These are phyloP conservation scores for Xylariaceae sp. DNA, from an alignment of 2,329 filamentous ascomycete species.

Conservation along the genomic window DNA sequence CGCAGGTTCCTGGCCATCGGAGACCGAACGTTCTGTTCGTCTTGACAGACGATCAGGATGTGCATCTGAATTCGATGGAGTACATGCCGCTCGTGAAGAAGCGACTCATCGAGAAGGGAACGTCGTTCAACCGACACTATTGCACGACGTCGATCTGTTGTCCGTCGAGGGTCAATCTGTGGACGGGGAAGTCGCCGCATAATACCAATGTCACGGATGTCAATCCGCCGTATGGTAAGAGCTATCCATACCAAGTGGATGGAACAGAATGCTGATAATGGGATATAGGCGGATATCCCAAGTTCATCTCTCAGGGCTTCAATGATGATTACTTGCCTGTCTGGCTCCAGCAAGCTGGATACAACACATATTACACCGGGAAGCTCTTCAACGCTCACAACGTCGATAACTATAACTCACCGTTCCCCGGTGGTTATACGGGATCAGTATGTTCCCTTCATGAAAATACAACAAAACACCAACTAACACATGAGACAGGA, in stretches of 20 bases:
- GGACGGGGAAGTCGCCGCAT: conserved; percentile 55
- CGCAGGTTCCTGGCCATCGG: conserved; percentile 2
- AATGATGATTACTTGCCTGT: conserved; percentile 53
- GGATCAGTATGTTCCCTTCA: conserved; percentile 33
- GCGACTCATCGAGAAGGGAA: conserved; percentile 48
- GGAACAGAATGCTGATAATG: too few species aligned
- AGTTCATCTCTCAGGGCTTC: conserved; percentile 47
- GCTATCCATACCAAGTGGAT: not conserved
- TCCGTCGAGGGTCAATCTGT: conserved; percentile 49
- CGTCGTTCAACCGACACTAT: conserved; percentile 50
- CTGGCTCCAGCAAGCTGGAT: conserved; percentile 52
- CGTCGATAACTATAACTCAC: conserved; percentile 37
- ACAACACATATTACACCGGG: conserved; percentile 54
- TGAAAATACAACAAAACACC: not conserved
- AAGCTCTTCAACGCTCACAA: conserved; percentile 53
- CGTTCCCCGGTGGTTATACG: conserved; percentile 31
- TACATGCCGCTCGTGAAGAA: conserved; percentile 50
- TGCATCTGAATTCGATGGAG: conserved; percentile 48
- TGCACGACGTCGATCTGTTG: conserved; percentile 40
- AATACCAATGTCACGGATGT: conserved; percentile 58
- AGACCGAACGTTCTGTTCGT: conserved; percentile 54
- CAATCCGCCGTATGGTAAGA: conserved; percentile 45
- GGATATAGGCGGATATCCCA: conserved; percentile 48
- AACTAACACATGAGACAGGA: conserved; percentile 21
- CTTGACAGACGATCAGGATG: conserved; percentile 58